Evolutionary conservation across 1,139 yeast species (phyloP).

Genomic region (Kodamaea arcana): DNA sequence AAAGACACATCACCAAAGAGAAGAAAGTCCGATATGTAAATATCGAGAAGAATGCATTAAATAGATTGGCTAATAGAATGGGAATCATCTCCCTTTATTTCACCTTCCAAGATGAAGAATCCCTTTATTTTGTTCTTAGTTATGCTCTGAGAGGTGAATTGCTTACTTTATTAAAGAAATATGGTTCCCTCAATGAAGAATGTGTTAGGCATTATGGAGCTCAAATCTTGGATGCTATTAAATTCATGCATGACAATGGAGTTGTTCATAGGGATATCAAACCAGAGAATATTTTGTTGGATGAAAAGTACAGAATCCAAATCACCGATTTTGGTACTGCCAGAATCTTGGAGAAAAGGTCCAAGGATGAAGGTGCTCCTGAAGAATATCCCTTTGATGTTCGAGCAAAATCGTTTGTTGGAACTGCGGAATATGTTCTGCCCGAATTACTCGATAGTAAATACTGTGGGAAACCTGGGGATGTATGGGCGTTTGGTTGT

Average conservation of each 20-base stretch:
- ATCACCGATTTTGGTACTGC: slow-evolving; percentile 85
- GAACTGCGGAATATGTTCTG: slow-evolving; percentile 80
- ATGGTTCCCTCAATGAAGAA: slow-evolving; percentile 74
- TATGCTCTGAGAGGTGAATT: slow-evolving; percentile 93
- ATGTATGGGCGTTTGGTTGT: slow-evolving; percentile 83
- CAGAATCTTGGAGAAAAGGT: slow-evolving; percentile 46
- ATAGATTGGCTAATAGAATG: slow-evolving; percentile 62
- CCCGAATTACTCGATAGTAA: slow-evolving; percentile 70
- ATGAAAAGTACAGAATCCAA: slow-evolving; percentile 61
- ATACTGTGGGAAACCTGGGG: slow-evolving; percentile 71
- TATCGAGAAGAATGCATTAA: slow-evolving; percentile 89
- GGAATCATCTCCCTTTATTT: slow-evolving; percentile 87
- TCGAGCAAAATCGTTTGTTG: slow-evolving; percentile 69
- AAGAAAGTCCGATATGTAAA: slow-evolving; percentile 94
- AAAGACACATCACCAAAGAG: slow-evolving; percentile 91
- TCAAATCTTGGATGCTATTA: slow-evolving; percentile 60
- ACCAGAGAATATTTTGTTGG: slow-evolving; percentile 71
- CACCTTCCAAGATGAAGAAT: slow-evolving; percentile 89
- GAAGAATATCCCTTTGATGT: slow-evolving; percentile 47
- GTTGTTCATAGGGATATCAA: slow-evolving; percentile 78
- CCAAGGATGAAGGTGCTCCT: slow-evolving; percentile 18
- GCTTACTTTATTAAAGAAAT: slow-evolving; percentile 68
- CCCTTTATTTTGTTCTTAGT: slow-evolving; percentile 87
- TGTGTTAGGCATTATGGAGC: slow-evolving; percentile 70
- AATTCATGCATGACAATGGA: slow-evolving; percentile 70